Conservation (phyloP, 352 stramenopile genomes). For the Phytopythium kandeliae region DNA sequence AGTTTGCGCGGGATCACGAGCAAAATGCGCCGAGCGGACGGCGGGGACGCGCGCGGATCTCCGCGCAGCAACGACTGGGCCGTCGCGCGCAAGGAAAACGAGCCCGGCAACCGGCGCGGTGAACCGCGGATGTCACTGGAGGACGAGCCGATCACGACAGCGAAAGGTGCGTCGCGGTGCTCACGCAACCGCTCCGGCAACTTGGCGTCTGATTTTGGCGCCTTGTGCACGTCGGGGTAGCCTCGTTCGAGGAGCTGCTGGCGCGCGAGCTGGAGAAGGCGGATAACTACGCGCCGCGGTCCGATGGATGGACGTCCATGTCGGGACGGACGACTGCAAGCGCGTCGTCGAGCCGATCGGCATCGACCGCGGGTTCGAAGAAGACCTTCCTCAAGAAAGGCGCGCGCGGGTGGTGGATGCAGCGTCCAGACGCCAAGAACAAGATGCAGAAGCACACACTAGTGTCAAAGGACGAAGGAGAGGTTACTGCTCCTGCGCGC, state of each 20-base stretch:
- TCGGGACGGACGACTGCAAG: not conserved
- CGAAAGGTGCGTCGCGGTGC: slow-evolving; percentile 9
- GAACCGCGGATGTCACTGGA: slow-evolving; percentile 13
- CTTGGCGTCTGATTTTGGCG: not conserved
- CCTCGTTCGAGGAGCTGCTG: slow-evolving; percentile 66
- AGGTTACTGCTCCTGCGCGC: not conserved
- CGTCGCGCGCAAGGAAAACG: slow-evolving; percentile 20
- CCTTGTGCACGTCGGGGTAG: slow-evolving; percentile 10
- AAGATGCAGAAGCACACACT: slow-evolving; percentile 63
- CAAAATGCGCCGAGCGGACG: slow-evolving; percentile 1
- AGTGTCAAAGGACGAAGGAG: slow-evolving; percentile 35
- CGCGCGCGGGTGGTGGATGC: slow-evolving; percentile 82
- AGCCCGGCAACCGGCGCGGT: slow-evolving; percentile 10
- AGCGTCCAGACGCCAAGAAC: slow-evolving; percentile 35
- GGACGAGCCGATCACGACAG: slow-evolving; percentile 12
- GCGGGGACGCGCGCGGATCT: slow-evolving; percentile 9
- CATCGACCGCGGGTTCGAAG: slow-evolving; percentile 11
- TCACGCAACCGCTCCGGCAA: not conserved
- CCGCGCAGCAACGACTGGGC: slow-evolving; percentile 4
- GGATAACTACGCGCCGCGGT: not conserved
- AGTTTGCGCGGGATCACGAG: slow-evolving; percentile 5
- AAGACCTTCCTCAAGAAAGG: slow-evolving; percentile 73
- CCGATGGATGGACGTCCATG: not conserved
- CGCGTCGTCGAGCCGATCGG: not conserved
- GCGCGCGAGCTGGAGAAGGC: slow-evolving; percentile 50